Percentiles rank a stretch among this genome's conserved stretches.
phyloP scores from a whole-genome alignment of 2,329 filamentous ascomycete species.

The Penicillium polonicum region DNA sequence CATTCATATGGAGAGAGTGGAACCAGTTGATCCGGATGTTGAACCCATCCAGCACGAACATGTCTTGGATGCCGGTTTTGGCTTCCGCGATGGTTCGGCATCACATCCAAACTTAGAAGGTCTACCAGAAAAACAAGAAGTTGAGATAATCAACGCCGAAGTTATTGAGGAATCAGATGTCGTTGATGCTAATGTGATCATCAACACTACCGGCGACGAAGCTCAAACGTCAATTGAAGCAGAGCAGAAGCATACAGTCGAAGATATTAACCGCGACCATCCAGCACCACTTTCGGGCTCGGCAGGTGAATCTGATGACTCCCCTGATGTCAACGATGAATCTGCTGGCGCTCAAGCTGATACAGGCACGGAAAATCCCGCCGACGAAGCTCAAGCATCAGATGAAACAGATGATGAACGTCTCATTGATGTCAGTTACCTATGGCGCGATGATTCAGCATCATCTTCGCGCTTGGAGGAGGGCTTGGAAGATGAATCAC shows the following conservation, averaged over 20 bases:
- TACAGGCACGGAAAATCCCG: not conserved
- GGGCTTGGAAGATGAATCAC: not conserved
- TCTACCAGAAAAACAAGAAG: not conserved
- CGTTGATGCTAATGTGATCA: not conserved
- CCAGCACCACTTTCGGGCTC: not conserved
- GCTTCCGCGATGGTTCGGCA: not conserved
- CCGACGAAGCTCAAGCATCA: not conserved
- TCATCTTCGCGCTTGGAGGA: not conserved
- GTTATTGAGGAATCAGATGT: not conserved
- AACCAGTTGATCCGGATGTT: not conserved
- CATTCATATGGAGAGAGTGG: too few relatives aligned
- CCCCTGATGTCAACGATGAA: not conserved
- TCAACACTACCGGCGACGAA: not conserved
- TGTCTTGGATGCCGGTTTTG: not conserved
- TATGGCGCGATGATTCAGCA: not conserved
- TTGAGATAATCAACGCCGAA: not conserved
- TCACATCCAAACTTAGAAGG: too few relatives aligned
- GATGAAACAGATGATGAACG: not conserved
- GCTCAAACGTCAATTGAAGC: not conserved
- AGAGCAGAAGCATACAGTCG: not conserved
- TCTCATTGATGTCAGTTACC: not conserved
- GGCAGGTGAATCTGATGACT: not conserved
- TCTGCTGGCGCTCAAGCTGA: not conserved
- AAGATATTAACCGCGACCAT: too few relatives aligned
- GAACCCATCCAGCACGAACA: not conserved